Conservation (phyloP, 345 rosid species). For the Barbarea vulgaris region DNA sequence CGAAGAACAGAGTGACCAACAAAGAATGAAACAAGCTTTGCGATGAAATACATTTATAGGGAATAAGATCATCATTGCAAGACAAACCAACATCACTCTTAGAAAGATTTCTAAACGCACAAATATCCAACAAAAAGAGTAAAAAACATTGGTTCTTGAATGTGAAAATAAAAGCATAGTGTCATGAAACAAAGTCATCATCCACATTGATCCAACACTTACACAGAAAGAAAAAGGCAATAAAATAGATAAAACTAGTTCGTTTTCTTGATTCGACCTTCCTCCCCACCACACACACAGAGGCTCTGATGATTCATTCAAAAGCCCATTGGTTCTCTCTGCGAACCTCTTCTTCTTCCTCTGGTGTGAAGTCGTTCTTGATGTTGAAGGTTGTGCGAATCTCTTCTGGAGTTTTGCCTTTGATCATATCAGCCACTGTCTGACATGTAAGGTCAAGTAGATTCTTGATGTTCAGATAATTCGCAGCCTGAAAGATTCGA, state of each 20-base stretch:
- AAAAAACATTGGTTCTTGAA: constrained; percentile 16
- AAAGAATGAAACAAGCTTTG: not conserved
- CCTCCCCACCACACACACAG: not conserved
- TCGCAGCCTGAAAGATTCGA: constrained; percentile 54
- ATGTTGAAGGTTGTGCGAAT: constrained; percentile 62
- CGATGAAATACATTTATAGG: no score
- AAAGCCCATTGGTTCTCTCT: constrained; percentile 78
- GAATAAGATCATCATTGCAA: not conserved
- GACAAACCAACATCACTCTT: constrained; percentile 26
- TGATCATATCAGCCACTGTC: constrained; percentile 69
- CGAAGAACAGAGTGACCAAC: not conserved
- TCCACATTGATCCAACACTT: constrained; percentile 23
- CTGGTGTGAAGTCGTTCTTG: constrained; percentile 55
- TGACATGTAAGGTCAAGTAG: constrained; percentile 65
- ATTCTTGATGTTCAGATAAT: constrained; percentile 56
- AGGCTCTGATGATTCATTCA: constrained; percentile 38
- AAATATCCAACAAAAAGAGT: constrained; percentile 28
- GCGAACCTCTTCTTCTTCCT: constrained; percentile 63
- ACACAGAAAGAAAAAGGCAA: not conserved
- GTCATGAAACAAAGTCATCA: constrained; percentile 22
- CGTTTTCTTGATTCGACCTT: not conserved
- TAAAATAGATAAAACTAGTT: constrained; percentile 8
- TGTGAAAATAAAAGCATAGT: not conserved
- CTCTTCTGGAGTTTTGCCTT: constrained; percentile 67
- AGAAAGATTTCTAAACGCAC: not conserved